Evolutionary conservation across 1,284 basidiomycete genomes (phyloP), one percentile per base, ranked within the genome.

Genomic region (Prillingera fragicola): DNA sequence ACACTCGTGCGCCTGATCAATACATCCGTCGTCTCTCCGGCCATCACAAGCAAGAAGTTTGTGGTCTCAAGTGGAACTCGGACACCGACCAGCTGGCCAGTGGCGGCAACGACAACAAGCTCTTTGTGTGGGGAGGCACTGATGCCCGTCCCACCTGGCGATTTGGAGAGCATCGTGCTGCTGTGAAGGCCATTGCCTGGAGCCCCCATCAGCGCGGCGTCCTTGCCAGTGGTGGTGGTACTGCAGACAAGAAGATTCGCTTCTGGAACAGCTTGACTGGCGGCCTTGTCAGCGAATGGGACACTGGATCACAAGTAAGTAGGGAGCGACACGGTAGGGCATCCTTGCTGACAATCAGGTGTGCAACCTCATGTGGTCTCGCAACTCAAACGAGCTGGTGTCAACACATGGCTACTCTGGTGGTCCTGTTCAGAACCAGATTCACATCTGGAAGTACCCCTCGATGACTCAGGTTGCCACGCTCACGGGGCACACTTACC

Each of bases 111-210:
- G 95, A 98, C 73, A 98, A 98, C 73, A 94, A 95, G 73, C 84
- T 98, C 8, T 90, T 89, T 59, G 88, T 98, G 43, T 98, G 94
- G 90, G 90, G 95, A 73, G 74, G 73, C 36, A 66, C 68, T 0
- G 77, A 77, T 4, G 75, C 78, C 26, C 71, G 78, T 21, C 92
- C 92, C 1, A 72, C 96, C 13, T 91, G 85, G 80, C 87, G 89
- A 61, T 98, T 97, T 69, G 87, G 89, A 45, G 88, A 97, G 55
- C 95, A 98, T 65, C 87, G 85, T 3, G 94, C 95, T 1, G 94
- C 94, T 0, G 91, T 98, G 52, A 98, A 98, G 67, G 94, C 95
- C 3, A 83, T 98, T 15, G 90, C 91, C 1, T 98, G 95, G 94
- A 91, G 88, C 65, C 94, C 94, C 4, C 95, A 98, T 69, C 80